These are phyloP conservation scores for Scheffersomyces quercinus DNA, from an alignment of 1,139 yeast species.

Conservation along the genomic window DNA sequence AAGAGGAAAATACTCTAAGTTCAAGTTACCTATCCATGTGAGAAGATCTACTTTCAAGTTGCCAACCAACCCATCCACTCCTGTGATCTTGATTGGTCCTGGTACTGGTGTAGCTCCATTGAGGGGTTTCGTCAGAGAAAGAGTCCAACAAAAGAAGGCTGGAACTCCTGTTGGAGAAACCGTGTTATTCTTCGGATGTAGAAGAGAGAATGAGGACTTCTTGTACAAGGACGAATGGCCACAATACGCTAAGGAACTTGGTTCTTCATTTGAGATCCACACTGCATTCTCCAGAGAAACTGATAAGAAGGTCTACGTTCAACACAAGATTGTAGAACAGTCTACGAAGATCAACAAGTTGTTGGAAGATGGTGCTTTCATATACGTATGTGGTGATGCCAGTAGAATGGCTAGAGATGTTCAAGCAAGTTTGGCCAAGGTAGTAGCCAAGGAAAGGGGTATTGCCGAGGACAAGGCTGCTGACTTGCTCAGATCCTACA, in stretches of 20 bases:
- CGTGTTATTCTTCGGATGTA: constrained; percentile 82
- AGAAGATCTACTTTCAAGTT: constrained; percentile 94
- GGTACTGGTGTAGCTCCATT: constrained; percentile 99
- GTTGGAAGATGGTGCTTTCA: constrained; percentile 74
- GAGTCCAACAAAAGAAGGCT: constrained; percentile 43
- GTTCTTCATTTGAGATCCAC: constrained; percentile 64
- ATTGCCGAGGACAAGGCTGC: constrained; percentile 68
- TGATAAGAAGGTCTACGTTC: constrained; percentile 78
- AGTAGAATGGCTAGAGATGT: constrained; percentile 96
- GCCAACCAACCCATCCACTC: constrained; percentile 83
- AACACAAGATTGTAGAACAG: constrained; percentile 68
- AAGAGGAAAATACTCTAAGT: constrained; percentile 54
- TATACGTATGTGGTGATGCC: constrained; percentile 98
- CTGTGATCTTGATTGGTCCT: constrained; percentile 93
- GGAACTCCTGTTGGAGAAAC: constrained; percentile 68
- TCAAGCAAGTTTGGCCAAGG: constrained; percentile 65
- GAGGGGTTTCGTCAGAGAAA: constrained; percentile 89
- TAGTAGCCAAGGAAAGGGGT: constrained; percentile 60
- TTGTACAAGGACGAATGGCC: constrained; percentile 88
- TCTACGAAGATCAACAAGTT: constrained; percentile 57
- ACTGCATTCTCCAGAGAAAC: constrained; percentile 84
- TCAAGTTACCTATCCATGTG: constrained; percentile 83
- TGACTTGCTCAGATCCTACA: constrained; percentile 76
- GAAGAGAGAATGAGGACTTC: constrained; percentile 73
- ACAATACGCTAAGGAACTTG: constrained; percentile 62